These are phyloP conservation scores for Kalmusia sp. DNA, from an alignment of 2,329 filamentous ascomycete species.

Conservation along the genomic window DNA sequence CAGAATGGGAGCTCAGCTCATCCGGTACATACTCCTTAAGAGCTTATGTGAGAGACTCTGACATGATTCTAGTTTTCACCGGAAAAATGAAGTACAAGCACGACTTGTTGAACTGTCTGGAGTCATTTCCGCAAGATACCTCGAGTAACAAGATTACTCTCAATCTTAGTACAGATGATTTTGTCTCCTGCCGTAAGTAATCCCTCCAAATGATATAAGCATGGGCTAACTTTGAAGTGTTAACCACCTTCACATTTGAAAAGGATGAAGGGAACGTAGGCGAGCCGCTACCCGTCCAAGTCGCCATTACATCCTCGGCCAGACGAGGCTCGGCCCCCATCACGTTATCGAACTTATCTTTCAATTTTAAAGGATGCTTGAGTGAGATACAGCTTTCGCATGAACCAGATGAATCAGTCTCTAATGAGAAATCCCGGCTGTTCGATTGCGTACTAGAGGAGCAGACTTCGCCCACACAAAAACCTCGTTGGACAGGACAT, in stretches of 20 bases:
- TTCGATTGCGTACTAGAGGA: constrained; percentile 36
- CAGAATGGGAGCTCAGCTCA: constrained; percentile 64
- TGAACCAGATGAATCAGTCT: constrained; percentile 15
- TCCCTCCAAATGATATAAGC: constrained; percentile 34
- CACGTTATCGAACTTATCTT: constrained; percentile 55
- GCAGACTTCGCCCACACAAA: constrained; percentile 26
- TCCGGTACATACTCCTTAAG: constrained; percentile 27
- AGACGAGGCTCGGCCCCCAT: constrained; percentile 55
- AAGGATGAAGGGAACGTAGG: constrained; percentile 65
- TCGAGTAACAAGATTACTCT: constrained; percentile 51
- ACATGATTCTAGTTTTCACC: constrained; percentile 33
- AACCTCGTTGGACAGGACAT: constrained; percentile 59
- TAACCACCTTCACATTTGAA: constrained; percentile 60
- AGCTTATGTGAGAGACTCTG: constrained; percentile 3
- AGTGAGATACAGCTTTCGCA: constrained; percentile 42
- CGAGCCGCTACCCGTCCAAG: constrained; percentile 63
- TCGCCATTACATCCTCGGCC: constrained; percentile 59
- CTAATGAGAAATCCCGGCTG: constrained; percentile 22
- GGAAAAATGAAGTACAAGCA: constrained; percentile 47
- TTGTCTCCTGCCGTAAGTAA: constrained; percentile 59
- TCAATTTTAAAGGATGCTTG: constrained; percentile 60
- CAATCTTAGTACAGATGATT: constrained; percentile 56
- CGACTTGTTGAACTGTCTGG: constrained; percentile 57
- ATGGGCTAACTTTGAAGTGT: constrained; percentile 48
- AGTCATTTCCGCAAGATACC: constrained; percentile 43